A percentile compares a stretch with the other conserved stretches of the same genome.
These are phyloP conservation scores for Exophiala xenobiotica DNA, from an alignment of 2,329 filamentous ascomycete genomes.

Conservation along the genomic window DNA sequence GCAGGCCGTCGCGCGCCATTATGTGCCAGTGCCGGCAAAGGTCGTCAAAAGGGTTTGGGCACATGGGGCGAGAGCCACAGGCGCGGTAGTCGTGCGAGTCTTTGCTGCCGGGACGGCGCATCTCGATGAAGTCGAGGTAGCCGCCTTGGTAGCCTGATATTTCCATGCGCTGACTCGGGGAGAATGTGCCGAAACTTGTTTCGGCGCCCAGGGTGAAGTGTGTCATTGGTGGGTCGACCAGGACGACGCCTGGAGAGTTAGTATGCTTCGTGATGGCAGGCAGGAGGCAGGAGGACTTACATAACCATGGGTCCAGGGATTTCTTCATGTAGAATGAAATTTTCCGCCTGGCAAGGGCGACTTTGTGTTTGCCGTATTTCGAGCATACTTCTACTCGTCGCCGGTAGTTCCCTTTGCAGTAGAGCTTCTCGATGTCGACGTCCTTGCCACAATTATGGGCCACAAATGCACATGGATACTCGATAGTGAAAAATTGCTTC, in stretches of 20 bases:
- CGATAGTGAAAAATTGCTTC: constrained; percentile 25
- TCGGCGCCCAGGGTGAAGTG: constrained; percentile 23
- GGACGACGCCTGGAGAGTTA: constrained; percentile 19
- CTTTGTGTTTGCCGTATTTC: constrained; percentile 24
- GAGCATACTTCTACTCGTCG: constrained; percentile 26
- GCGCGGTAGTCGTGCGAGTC: constrained; percentile 24
- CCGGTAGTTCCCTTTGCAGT: constrained; percentile 28
- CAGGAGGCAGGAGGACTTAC: constrained; percentile 8
- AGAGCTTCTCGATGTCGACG: constrained; percentile 26
- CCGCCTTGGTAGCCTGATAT: constrained; percentile 25
- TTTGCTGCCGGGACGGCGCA: constrained; percentile 15
- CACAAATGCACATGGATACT: constrained; percentile 26
- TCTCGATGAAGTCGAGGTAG: constrained; percentile 27
- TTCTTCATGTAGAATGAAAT: constrained; percentile 29
- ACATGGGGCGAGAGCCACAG: constrained; percentile 20
- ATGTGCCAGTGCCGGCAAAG: constrained; percentile 27
- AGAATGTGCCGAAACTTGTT: constrained; percentile 15
- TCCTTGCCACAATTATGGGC: constrained; percentile 24
- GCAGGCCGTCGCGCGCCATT: constrained; percentile 17
- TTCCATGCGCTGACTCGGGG: constrained; percentile 21
- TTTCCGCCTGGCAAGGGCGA: constrained; percentile 26
- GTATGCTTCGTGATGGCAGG: background rate
- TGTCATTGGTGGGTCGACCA: constrained; percentile 27
- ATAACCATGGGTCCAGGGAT: constrained; percentile 25
- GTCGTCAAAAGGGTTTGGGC: constrained; percentile 27